A percentile compares a stretch with the other conserved stretches of the same genome.
Evolutionary conservation across 2,329 filamentous ascomycete genomes (phyloP).

Genomic region (Triangularia setosa): DNA sequence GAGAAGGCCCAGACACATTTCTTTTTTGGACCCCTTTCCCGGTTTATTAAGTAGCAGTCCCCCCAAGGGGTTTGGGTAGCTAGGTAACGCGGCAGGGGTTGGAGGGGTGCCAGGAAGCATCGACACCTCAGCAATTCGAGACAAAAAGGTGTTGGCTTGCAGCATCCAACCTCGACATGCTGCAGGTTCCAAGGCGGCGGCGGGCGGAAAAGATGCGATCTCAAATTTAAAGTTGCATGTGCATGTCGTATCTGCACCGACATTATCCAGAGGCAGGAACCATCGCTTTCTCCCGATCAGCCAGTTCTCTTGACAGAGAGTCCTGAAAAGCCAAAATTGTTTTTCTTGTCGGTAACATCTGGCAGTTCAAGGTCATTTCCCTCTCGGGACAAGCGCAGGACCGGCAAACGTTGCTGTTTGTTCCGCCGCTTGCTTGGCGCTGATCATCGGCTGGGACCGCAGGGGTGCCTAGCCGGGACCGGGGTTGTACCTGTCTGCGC

Average conservation of each 20-base stretch:
- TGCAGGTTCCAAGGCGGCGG: background rate
- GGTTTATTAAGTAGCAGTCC: background rate
- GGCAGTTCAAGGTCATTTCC: background rate
- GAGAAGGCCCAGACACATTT: background rate
- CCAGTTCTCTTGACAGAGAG: background rate
- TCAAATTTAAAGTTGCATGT: slow-evolving; percentile 9
- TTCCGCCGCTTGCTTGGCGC: slow-evolving; percentile 14
- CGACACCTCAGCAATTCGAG: background rate
- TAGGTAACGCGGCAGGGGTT: background rate
- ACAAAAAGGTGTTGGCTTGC: background rate
- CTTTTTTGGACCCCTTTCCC: background rate
- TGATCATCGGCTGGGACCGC: slow-evolving; percentile 19
- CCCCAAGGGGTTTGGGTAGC: background rate
- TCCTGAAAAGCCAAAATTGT: background rate
- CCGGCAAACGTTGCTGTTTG: slow-evolving; percentile 10
- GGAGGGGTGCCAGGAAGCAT: too few relatives aligned
- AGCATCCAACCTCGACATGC: background rate
- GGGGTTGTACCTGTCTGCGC: background rate
- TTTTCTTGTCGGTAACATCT: background rate
- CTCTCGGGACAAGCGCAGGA: slow-evolving; percentile 3
- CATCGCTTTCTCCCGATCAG: background rate
- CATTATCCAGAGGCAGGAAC: slow-evolving; percentile 16
- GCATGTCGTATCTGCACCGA: slow-evolving; percentile 2
- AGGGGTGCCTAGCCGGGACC: slow-evolving; percentile 4
- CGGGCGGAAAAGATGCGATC: background rate